Evolutionary conservation across 2,329 filamentous ascomycete species (phyloP).

Genomic region (Venturia aucupariae): DNA sequence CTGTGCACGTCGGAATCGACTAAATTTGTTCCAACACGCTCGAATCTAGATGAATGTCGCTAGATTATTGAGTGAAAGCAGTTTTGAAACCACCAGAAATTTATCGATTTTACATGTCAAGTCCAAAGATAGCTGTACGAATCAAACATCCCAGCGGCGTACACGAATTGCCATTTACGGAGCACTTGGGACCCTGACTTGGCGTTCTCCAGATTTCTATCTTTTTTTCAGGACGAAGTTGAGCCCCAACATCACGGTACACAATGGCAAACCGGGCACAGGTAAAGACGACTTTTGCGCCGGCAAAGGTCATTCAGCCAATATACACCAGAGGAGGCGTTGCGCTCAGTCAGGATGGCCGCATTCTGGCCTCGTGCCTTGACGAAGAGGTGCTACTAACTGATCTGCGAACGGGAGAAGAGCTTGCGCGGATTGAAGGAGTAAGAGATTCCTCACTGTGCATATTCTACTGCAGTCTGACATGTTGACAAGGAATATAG

Average conservation of each 20-base stretch:
- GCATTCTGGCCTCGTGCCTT: slow-evolving; percentile 78
- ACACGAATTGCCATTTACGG: neutral
- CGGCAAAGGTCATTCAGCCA: slow-evolving; percentile 72
- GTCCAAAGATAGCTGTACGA: neutral
- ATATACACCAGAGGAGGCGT: slow-evolving; percentile 90
- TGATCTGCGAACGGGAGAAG: slow-evolving; percentile 70
- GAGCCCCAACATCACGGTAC: neutral
- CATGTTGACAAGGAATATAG: slow-evolving; percentile 32
- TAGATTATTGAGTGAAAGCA: neutral
- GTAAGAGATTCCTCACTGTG: slow-evolving; percentile 41
- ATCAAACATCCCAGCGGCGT: neutral
- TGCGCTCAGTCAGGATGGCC: slow-evolving; percentile 70
- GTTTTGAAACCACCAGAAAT: neutral
- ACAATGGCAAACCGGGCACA: slow-evolving; percentile 8
- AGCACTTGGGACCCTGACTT: neutral
- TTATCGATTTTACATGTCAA: neutral
- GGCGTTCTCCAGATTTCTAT: neutral
- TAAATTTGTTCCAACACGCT: neutral
- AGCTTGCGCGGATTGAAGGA: slow-evolving; percentile 79
- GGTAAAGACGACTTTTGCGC: slow-evolving; percentile 81
- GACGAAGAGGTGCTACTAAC: slow-evolving; percentile 87
- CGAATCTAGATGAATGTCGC: neutral
- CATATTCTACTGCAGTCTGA: slow-evolving; percentile 21
- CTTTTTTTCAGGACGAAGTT: neutral
- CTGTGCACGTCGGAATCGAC: neutral